phyloP scores from a whole-genome alignment of 1,284 basidiomycete species.

The Cerrena zonata region DNA sequence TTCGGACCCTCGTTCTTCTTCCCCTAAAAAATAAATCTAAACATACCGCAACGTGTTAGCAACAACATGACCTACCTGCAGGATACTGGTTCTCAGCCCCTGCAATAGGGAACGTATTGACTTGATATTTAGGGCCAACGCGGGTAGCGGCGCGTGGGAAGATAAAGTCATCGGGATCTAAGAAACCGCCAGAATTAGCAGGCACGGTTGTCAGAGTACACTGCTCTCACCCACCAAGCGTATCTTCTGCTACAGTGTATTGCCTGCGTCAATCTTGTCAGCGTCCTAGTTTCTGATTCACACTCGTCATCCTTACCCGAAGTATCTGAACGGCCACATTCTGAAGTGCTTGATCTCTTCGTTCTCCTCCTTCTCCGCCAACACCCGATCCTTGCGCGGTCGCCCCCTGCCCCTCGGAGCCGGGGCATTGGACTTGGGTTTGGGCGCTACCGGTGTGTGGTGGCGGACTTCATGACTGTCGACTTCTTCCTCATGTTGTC shows the following conservation, averaged over 20 bases:
- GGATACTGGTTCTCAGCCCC: conserved; percentile 37
- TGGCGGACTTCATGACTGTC: conserved; percentile 65
- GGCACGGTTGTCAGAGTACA: conserved; percentile 2
- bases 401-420: conserved; percentile 62
- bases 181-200: conserved; percentile 20
- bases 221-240: conserved; percentile 56
- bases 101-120: conserved; percentile 47
- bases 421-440: conserved; percentile 66
- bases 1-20: conserved; percentile 64
- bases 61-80: conserved; percentile 31
- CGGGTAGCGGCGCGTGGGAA: conserved; percentile 88
- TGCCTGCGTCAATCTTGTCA: conserved; percentile 42
- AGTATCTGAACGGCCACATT: conserved; percentile 95
- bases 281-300: conserved; percentile 5
- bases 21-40: conserved; percentile 18
- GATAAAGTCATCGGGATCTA: conserved; percentile 90
- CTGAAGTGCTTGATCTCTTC: conserved; percentile 78
- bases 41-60: conserved; percentile 1
- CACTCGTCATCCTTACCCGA: conserved; percentile 60
- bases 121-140: conserved; percentile 83
- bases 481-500: conserved; percentile 82
- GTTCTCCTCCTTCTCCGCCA: conserved; percentile 71
- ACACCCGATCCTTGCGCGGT: conserved; percentile 63
- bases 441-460: conserved; percentile 39
- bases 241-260: conserved; percentile 87